Evolutionary conservation across 179 eudicot species (phyloP), one percentile per base, ranked within the genome.

Genomic region (Carnegiea gigantea): DNA sequence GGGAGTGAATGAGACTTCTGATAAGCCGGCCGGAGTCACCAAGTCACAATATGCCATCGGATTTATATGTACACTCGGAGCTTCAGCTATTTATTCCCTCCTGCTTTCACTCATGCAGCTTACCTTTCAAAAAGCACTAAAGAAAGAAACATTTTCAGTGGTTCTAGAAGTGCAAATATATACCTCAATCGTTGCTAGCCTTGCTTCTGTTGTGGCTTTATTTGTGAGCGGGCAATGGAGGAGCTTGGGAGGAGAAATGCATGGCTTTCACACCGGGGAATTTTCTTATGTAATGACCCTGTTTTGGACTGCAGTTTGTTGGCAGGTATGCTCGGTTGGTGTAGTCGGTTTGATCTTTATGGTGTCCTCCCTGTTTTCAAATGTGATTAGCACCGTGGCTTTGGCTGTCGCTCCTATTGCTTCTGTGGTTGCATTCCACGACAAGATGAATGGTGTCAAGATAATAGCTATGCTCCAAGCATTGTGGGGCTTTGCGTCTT

Each of bases 51-150:
- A 91, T 65, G 81, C 82, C 10, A 57, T 92, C 1, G 97, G 97
- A 24, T 90, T 94, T 67, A 0, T 91, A 5, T 70, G 88, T 71
- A 91, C 95, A 2, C 79, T 94, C 18, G 91, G 90, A 20, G 97
- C 99, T 54, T 92, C 98, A 4, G 94, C 93, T 72, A 77, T 92
- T 4, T 95, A 95, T 86, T 85, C 99, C 4, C 90, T 95, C 7
- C n/a, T 94, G 77, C 95, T 94, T 73, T 95, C 99, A 33, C 88
- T 95, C 12, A 92, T 92, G 92, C 98, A 95, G 83, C 89, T 92
- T 38, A 79, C 94, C 9, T 95, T 95, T 78, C 85, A 92, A 78
- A 95, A 91, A 80, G 90, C 89, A 13, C 51, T 92, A 28, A 94
- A 92, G 74, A 91, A 89, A 70, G 89, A 91, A 79, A 91, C 97